Evolutionary conservation across 345 rosid species (phyloP), one percentile per base, ranked within the genome.

Genomic region (Excoecaria agallocha): DNA sequence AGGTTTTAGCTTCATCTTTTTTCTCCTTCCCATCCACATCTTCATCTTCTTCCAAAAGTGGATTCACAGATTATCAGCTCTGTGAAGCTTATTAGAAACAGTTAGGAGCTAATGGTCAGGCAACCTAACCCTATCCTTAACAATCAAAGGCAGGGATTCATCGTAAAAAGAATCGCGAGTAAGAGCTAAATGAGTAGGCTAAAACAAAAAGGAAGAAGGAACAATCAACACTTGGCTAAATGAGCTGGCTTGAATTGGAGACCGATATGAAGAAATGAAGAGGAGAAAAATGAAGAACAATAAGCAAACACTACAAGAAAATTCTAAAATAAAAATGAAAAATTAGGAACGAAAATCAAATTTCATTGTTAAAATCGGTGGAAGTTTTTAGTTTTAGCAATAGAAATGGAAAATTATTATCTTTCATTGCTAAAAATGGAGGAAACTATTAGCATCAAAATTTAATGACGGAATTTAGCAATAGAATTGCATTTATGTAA

Each of bases 71-170:
- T 73, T 74, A 25, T 75, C 85, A 56, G 59, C 22, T 13, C 16
- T 64, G 25, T 69, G 70, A 37, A 87, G 68, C 75, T 76, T 78
- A 8, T 8, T 70, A 4, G 96, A 79, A 0, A 88, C 81, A 76
- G 91, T 78, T 15, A 96, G 80, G 73, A 96, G 59, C n/a, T 89
- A 38, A 55, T 93, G 96, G 84, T 93, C 97, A 1, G 97, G 98
- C 48, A 95, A 86, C 77, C 85, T 78, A n/a, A 93, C 90, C 75
- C 88, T 83, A 76, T 79, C 93, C 57, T 89, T 86, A 17, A 95
- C 81, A 0, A 76, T 76, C 52, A 88, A 71, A 68, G 81, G 77
- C 39, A 69, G 71, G 22, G 85, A 75, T 57, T 69, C 57, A 25
- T 60, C 69, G 65, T 62, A 83, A 24, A 78, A 49, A n/a, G 89